phyloP scores from a whole-genome alignment of 192 early-diverging fungal genomes.

The Haplosporangium gracile region DNA sequence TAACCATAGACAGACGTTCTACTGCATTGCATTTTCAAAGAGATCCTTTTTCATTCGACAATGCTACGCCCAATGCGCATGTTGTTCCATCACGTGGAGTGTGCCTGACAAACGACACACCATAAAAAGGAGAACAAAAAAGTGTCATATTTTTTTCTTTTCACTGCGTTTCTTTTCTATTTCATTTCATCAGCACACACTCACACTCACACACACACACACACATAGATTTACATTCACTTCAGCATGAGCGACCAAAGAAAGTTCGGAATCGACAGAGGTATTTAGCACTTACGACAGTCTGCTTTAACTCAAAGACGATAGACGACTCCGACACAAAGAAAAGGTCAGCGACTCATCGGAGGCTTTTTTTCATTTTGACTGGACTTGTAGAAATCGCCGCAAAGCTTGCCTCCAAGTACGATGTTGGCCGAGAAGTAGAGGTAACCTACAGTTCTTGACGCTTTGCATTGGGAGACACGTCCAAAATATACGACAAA shows the following conservation, averaged over 20 bases:
- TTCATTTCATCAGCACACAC: neutral
- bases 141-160: neutral
- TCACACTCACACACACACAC: neutral
- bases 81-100: neutral
- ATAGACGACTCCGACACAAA: neutral
- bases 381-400: conserved; percentile 17
- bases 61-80: neutral
- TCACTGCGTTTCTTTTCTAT: neutral
- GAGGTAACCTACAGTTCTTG: conserved; percentile 17
- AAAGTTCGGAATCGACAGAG: conserved; percentile 35
- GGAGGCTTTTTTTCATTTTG: too few species aligned
- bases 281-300: neutral
- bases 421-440: conserved; percentile 31
- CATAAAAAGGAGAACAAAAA: neutral
- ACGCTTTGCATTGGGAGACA: neutral
- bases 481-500: neutral
- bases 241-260: conserved; percentile 9
- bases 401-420: conserved; percentile 36
- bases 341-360: neutral
- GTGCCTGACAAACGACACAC: conserved; percentile 6
- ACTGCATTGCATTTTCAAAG: neutral
- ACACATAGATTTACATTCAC: neutral
- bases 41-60: neutral
- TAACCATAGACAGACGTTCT: neutral
- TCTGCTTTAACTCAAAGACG: neutral